Base-by-base conservation (phyloP, 2,329 filamentous ascomycete species). In the Ceratocystis eucalypticola region DNA sequence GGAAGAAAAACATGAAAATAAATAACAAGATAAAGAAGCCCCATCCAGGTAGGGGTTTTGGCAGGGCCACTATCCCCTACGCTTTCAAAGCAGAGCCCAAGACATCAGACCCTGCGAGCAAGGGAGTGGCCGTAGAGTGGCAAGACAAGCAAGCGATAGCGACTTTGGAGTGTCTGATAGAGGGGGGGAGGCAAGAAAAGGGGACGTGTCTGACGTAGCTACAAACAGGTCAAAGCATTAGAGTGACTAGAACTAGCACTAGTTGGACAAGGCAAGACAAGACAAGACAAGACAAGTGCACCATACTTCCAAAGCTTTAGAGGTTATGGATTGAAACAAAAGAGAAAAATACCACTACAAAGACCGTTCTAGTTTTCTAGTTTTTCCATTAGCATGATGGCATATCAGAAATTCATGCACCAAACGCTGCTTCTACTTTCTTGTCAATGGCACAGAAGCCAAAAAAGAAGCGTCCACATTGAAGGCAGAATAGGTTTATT, bases 361-460 rank as follows among this genome's bases (percentile, higher is more conserved):
- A 41, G 10, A 12, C 10, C 10, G 10, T 5, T 41, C 12, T 12
- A 3, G 10, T 15, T 15, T 41, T 4, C 10, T 41, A 3, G 5
- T 20, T n/a, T 48, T 5, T 48, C n/a, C 46, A 7, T 10, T 10
- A 6, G 46, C 46, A n/a, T 48, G 20, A 48, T 48, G 46, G 46
- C 46, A 22, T 48, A 7, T 7, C 46, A 20, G 46, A 5, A 4
- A 41, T 41, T 41, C 37, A 41, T 41, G 37, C 37, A 12, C 37
- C 37, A 15, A 15, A 20, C 1, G 37, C 55, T 4, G 55, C 55
- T 17, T 59, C 55, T 10, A n/a, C 53, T 25, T 20, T 17, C 22
- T 15, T 25, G 50, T 48, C 46, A 57, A 59, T n/a, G 55, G 55
- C 55, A 59, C 55, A 59, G 55, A 59, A 33, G 55, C 55, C 55